These are phyloP conservation scores for Flaveria trinervia DNA, from an alignment of 129 eudicot genomes.

Conservation along the genomic window DNA sequence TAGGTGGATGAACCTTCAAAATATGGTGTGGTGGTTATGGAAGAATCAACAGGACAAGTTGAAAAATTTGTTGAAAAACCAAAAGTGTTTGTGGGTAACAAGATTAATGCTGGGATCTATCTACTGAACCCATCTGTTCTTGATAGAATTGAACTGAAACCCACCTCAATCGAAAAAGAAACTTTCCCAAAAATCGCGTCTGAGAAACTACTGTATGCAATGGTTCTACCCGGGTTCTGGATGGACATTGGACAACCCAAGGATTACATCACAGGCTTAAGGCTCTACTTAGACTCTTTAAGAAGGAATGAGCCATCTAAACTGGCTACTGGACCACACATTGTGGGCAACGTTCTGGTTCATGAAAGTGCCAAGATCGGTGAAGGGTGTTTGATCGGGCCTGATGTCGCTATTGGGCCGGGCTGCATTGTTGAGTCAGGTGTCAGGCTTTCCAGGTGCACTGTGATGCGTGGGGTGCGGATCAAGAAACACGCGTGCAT, in stretches of 20 bases:
- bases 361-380: slow-evolving; percentile 86
- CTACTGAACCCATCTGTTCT: slow-evolving; percentile 79
- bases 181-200: slow-evolving; percentile 82
- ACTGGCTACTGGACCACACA: slow-evolving; percentile 60
- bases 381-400: slow-evolving; percentile 92
- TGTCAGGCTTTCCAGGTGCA: slow-evolving; percentile 90
- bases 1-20: slow-evolving; percentile 97
- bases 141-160: slow-evolving; percentile 69
- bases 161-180: slow-evolving; percentile 92
- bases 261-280: slow-evolving; percentile 81
- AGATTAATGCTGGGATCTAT: slow-evolving; percentile 90
- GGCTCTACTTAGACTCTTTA: slow-evolving; percentile 79
- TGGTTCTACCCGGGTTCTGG: slow-evolving; percentile 96
- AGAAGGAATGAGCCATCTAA: slow-evolving; percentile 59
- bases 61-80: slow-evolving; percentile 90
- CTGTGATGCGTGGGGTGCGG: slow-evolving; percentile 89
- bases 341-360: slow-evolving; percentile 82
- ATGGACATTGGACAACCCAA: slow-evolving; percentile 98
- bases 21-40: slow-evolving; percentile 86
- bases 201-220: slow-evolving; percentile 67
- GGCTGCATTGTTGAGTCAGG: slow-evolving; percentile 93
- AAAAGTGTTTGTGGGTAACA: slow-evolving; percentile 85
- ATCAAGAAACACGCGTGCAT: slow-evolving; percentile 89
- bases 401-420: slow-evolving; percentile 93
- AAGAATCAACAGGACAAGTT: slow-evolving; percentile 82